phyloP scores from a whole-genome alignment of 257 asterid genomes.

The Solanum rostratum region DNA sequence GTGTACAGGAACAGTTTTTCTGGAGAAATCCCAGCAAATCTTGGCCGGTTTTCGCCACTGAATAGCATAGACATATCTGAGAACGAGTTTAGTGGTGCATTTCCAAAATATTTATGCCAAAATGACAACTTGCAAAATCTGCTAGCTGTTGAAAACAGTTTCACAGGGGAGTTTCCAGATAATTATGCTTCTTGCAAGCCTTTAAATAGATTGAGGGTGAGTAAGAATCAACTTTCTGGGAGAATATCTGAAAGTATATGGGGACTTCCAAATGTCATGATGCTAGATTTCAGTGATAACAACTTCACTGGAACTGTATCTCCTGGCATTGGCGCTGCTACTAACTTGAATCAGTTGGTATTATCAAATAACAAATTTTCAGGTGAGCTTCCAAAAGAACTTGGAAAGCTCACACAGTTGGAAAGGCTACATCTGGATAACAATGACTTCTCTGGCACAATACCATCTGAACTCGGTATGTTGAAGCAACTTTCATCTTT shows the following conservation, averaged over 20 bases:
- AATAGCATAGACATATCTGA: constrained; percentile 10
- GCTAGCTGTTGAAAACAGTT: constrained; percentile 1
- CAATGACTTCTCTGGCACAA: constrained; percentile 10
- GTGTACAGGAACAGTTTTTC: constrained; percentile 5
- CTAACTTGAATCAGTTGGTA: background rate
- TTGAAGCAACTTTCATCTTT: background rate
- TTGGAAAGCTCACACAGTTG: background rate
- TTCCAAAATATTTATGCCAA: constrained; percentile 13
- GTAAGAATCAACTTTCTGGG: constrained; percentile 11
- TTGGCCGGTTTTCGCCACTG: constrained; percentile 8
- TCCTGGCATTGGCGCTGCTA: constrained; percentile 7
- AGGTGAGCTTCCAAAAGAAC: constrained; percentile 7
- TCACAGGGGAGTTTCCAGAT: constrained; percentile 9
- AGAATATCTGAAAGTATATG: constrained; percentile 2
- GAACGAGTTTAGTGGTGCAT: constrained; percentile 8
- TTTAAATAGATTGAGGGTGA: constrained; percentile 9
- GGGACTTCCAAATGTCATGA: constrained; percentile 7
- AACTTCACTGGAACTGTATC: constrained; percentile 2
- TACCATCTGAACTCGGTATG: constrained; percentile 1
- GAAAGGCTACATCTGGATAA: constrained; percentile 1
- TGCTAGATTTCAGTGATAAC: constrained; percentile 1
- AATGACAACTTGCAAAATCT: constrained; percentile 1
- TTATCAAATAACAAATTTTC: constrained; percentile 2
- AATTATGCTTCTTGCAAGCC: constrained; percentile 7
- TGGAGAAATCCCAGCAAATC: constrained; percentile 5